Evolutionary conservation across 106 monocot species (phyloP), one percentile per base, ranked within the genome.

Genomic region (Ottelia alismoides): DNA sequence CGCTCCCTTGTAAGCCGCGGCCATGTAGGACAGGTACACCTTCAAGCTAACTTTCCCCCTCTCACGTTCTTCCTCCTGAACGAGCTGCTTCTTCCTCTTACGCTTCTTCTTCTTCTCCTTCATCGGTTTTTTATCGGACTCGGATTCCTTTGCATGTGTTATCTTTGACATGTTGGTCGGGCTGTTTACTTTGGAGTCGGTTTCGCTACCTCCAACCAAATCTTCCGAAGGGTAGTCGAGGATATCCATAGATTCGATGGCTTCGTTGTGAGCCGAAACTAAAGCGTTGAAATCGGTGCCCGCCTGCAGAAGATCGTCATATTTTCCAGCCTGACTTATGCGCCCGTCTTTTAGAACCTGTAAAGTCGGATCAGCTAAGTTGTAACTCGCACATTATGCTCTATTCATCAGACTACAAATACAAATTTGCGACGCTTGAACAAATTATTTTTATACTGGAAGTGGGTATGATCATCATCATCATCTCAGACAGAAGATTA

Each of bases 291-390:
- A 20, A 10, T 80, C 71, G 27, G 31, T 27, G 29, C 81, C 75
- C 24, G 16, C 10, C 6, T 43, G 6, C 6, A 43, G 40, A 16
- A 93, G 65, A 44, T 87, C 80, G 52, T 93, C 63, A 17, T 80
- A 87, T 19, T 80, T 83, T 17, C 92, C 92, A 2, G 65, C 74
- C 58, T 93, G 83, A 51, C 70, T 71, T 54, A 93, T 83, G 52
- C 62, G 70, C 59, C 92, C 92, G 52, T 87, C 62, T 57, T 58
- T 64, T 74, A 87, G 75, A 17, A 93, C 87, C 92, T 93, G 70
- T 12, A 59, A 43, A 61, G 25, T 40, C 25, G 20, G 3, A 20
- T 31, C 12, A 45, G 11, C 11, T 24, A 12, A 24, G 25, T 25
- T 23, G 2, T 28, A 27, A 7, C 12, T 28, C 27, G 3, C 16